A percentile compares a stretch with the other conserved stretches of the same genome.
Conservation (phyloP, 2,329 filamentous ascomycete species). For the Oidium heveae region DNA sequence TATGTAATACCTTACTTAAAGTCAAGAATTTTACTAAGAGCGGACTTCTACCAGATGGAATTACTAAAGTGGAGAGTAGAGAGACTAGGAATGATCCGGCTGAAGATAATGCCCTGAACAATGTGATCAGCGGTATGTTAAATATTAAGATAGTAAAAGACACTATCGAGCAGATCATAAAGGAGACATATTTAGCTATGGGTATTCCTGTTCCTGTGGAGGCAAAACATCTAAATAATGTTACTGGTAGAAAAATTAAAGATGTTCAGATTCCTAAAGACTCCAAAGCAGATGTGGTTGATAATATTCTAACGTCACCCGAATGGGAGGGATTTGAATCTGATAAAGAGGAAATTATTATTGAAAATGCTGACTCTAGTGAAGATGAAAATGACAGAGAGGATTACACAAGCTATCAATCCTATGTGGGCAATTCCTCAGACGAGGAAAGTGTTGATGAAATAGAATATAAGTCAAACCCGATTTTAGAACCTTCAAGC, state of each 20-base stretch:
- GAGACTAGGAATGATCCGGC: slow-evolving; percentile 3
- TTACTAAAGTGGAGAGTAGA: slow-evolving; percentile 13
- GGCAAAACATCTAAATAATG: background rate
- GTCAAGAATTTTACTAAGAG: slow-evolving; percentile 23
- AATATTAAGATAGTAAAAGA: slow-evolving; percentile 27
- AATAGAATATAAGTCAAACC: slow-evolving; percentile 3
- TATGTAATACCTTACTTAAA: slow-evolving; percentile 24
- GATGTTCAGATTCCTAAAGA: background rate
- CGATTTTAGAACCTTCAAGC: too few species aligned
- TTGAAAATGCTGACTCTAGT: background rate
- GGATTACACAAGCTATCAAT: slow-evolving; percentile 6
- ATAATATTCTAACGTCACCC: slow-evolving; percentile 1
- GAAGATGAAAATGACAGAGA: background rate
- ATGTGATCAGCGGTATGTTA: slow-evolving; percentile 27
- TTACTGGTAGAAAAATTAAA: background rate
- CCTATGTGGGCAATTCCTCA: slow-evolving; percentile 11
- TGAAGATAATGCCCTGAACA: slow-evolving; percentile 16
- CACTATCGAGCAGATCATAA: slow-evolving; percentile 17
- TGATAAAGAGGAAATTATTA: slow-evolving; percentile 4
- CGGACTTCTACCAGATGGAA: slow-evolving; percentile 18
- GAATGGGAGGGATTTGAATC: slow-evolving; percentile 5
- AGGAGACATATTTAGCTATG: slow-evolving; percentile 11
- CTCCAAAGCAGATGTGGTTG: background rate
- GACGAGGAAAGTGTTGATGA: slow-evolving; percentile 12
- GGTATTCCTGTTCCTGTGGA: slow-evolving; percentile 8